Evolutionary conservation across 768 basidiomycete species (phyloP), one percentile per base, ranked within the genome.

Genomic region (Auriculariales sp.): DNA sequence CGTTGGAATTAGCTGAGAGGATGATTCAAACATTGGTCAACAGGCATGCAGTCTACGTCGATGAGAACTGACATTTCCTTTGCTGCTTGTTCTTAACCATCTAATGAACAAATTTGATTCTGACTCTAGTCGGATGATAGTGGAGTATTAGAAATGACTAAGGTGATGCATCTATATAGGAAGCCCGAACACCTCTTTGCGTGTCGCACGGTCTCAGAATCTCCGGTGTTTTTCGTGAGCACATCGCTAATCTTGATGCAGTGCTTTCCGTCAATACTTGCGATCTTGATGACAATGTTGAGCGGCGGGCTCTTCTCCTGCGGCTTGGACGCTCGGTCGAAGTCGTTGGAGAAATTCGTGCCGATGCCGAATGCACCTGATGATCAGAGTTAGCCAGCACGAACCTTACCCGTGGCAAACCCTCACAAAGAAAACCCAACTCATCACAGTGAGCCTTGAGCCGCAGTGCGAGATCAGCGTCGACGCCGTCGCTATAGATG

Each of bases 241-340:
- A 98, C 93, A 62, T 97, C 95, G 49, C 89, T 92, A 57, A 99
- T 78, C 66, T 99, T 98, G 56, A 98, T 78, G 55, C 91, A 94
- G 1, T 81, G 78, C 50, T 70, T 70, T n/a, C 73, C 75, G 57
- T 87, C 70, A 11, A 95, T 81, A 39, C 77, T 73, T 32, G 77
- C 74, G 7, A 99, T 70, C 59, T 97, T 97, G 67, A 97, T 92
- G 46, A 99, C 94, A 60, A 98, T 97, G 59, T 94, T 95, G 54
- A 95, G 62, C 19, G 90, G 76, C 59, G 78, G 84, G 66, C 84
- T 89, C 64, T 77, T 78, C 59, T 76, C 74, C 57, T 54, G 59
- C 39, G 39, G 39, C 12, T 44, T 19, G 22, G 39, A 44, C 19
- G 19, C 19, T 24, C 55, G 52, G 1, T 46, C 34, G 67, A 93